Evolutionary conservation across 345 rosid species (phyloP), one percentile per base, ranked within the genome.

Genomic region (Triadica sebifera): DNA sequence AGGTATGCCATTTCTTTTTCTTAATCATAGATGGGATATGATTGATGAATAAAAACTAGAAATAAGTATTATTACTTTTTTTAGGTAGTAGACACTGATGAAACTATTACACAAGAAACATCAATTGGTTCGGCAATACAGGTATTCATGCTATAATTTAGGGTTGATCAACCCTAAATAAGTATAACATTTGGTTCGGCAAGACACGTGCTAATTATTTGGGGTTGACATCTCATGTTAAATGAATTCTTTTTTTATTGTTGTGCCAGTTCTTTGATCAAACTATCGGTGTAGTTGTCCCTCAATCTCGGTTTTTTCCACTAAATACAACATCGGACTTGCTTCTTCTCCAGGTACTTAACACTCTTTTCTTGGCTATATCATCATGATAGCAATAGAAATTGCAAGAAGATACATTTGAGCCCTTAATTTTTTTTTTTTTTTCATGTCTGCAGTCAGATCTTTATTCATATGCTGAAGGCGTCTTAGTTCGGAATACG

Each of bases 271-370:
- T 82, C 47, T 86, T 87, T 80, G 82, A 85, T 75, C 74, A 66
- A 12, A 24, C 84, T 16, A 75, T 84, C 60, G 88, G 82, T 58
- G 55, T 89, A 67, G 77, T 61, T 67, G 74, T 89, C 68, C 86
- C 91, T 15, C 81, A 72, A 64, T 87, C 86, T 66, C 87, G 57
- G 65, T 82, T 76, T 74, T 69, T 83, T 65, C 85, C 80, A 1
- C 73, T 89, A 75, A 79, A 85, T 81, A 71, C 84, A 19, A 87
- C 93, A 39, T 83, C 87, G 68, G 85, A 86, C 77, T 80, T 89
- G 22, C 86, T 89, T 69, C 84, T 84, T 75, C 79, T 87, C 29
- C 85, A 81, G 93, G 93, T 89, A 24, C 49, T 57, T 16, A 13
- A 77, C n/a, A 22, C 16, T 47, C n/a, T 47, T 63, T 39, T 55